A percentile compares a stretch with the other conserved stretches of the same genome.
Evolutionary conservation across 1,139 yeast species (phyloP).

Genomic region (Arxiozyma bovina): DNA sequence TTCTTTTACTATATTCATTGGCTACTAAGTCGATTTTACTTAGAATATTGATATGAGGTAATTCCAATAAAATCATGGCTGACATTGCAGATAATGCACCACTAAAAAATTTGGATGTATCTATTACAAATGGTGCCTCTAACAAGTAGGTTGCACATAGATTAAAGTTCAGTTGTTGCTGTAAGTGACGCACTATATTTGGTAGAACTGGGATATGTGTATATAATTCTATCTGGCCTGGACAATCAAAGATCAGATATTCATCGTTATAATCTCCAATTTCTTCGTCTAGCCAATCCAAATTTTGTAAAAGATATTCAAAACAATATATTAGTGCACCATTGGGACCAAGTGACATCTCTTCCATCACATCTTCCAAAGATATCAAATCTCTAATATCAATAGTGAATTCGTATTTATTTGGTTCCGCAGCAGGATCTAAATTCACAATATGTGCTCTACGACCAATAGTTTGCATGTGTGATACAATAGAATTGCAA

Average conservation of each 20-base stretch:
- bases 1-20: slow-evolving; percentile 62
- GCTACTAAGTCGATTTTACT: slow-evolving; percentile 81
- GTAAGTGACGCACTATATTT: slow-evolving; percentile 73
- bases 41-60: slow-evolving; percentile 86
- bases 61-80: slow-evolving; percentile 88
- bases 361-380: slow-evolving; percentile 94
- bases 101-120: slow-evolving; percentile 82
- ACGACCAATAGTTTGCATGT: slow-evolving; percentile 85
- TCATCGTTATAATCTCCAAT: slow-evolving; percentile 92
- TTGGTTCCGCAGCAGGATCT: slow-evolving; percentile 97
- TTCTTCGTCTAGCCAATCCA: slow-evolving; percentile 96
- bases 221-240: slow-evolving; percentile 94
- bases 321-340: slow-evolving; percentile 92
- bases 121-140: slow-evolving; percentile 91
- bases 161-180: slow-evolving; percentile 68
- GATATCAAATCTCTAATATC: slow-evolving; percentile 89
- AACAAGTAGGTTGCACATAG: slow-evolving; percentile 86
- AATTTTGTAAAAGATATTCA: slow-evolving; percentile 73
- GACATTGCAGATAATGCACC: slow-evolving; percentile 97
- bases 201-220: slow-evolving; percentile 94
- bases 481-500: slow-evolving; percentile 76
- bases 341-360: slow-evolving; percentile 86
- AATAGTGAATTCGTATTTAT: slow-evolving; percentile 81
- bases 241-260: slow-evolving; percentile 90
- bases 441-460: slow-evolving; percentile 89